Conservation (phyloP, 2,329 filamentous ascomycete genomes). For the Stemphylium beticola region DNA sequence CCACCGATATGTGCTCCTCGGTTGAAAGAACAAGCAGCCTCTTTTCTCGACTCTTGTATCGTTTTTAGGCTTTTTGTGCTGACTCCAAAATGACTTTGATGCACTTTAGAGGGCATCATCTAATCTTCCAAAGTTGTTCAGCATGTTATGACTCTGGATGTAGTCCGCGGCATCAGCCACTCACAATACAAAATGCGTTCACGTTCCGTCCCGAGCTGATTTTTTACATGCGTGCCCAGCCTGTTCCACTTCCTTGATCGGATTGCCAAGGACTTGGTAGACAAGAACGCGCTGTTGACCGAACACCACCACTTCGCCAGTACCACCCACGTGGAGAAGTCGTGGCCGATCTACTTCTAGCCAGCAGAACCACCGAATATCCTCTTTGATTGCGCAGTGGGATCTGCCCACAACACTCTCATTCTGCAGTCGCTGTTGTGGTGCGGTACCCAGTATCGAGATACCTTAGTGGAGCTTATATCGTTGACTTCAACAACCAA, state of each 20-base stretch:
- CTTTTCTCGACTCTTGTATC: background rate
- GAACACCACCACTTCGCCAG: background rate
- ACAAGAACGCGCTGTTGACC: background rate
- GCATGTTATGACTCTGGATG: background rate
- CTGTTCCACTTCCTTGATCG: background rate
- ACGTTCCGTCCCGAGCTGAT: background rate
- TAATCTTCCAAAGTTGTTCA: background rate
- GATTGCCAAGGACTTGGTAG: slow-evolving; percentile 2
- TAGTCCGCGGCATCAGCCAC: background rate
- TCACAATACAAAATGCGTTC: background rate
- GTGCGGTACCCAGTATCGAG: background rate
- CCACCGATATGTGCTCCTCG: background rate
- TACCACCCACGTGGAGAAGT: background rate
- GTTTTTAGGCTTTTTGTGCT: background rate
- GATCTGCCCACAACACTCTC: background rate
- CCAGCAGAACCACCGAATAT: background rate
- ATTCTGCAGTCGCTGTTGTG: background rate
- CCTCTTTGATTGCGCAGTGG: background rate
- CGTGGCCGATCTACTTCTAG: background rate
- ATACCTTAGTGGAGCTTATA: background rate
- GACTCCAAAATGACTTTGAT: background rate
- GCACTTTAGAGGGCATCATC: too few species aligned
- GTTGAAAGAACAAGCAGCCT: background rate
- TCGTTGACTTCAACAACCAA: too few species aligned
- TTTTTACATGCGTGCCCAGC: background rate